Base-by-base conservation (phyloP, 2,329 filamentous ascomycete species). In the Xylaria multiplex region DNA sequence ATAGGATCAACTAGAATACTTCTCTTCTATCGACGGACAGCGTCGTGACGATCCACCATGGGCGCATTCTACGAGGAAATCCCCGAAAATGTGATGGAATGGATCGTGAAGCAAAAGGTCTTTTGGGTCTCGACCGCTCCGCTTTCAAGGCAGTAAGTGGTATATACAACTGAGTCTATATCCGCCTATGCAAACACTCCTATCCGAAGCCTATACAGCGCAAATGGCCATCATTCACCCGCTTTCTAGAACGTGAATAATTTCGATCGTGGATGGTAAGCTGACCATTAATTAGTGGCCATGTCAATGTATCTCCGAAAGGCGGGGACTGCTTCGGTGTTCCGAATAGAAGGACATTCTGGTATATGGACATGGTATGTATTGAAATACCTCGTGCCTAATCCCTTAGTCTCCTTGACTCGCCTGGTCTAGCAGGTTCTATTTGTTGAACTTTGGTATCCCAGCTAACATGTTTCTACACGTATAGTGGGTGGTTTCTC, bases 221-320 rank as follows among this genome's bases (percentile, higher is more conserved):
- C 37, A 14, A 14, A 40, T 14, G 13, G 9, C 37, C 14, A 14
- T 40, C 37, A 13, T 40, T 14, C 37, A 14, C 37, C 49, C 22
- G 49, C 40, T 30, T 16, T 27, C 37, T 19, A 30, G 35, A 43
- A 14, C 14, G 13, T n/a, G 11, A n/a, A 9, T 42, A 6, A 1
- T n/a, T 13, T 7, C 27, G 13, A n/a, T 32, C 8, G 27, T 3
- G 19, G 14, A 16, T 43, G 45, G 53, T 11, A n/a, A 14, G 45
- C 64, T 66, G 37, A 68, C 35, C 11, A 22, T 11, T 49, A 7
- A 55, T 19, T 14, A 69, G 81, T 1, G 79, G 79, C 2, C 91
- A 94, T 79, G 82, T 94, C 81, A 94, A 94, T 73, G 80, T 93
- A 62, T 93, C 91, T 0, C 90, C 92, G 55, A 93, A 94, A 78